Evolutionary conservation across 768 basidiomycete genomes (phyloP), one percentile per base, ranked within the genome.

Genomic region (Panaeolus cyanescens): DNA sequence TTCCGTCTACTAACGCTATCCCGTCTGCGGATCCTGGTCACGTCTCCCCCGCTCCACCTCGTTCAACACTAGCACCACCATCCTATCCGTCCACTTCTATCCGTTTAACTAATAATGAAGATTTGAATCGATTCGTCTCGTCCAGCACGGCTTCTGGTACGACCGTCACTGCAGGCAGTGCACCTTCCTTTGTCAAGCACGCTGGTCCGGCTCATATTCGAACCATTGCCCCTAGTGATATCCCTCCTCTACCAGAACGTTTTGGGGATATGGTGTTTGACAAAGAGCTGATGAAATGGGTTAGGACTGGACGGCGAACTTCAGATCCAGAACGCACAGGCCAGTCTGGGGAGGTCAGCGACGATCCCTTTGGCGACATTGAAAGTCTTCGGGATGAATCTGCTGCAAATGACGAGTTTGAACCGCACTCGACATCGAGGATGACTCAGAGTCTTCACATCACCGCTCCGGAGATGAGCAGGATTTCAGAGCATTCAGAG

Each of bases 261-360:
- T 85, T 95, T 45, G 95, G 95, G 0, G 85, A 85, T 72, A 96
- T 98, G 95, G 77, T 91, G 55, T 95, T 89, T 66, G 95, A 96
- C 76, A 87, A 82, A 66, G 83, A 83, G 37, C 81, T 86, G 76
- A 92, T 93, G 90, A 86, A 83, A 66, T 96, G 95, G 95, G 87
- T 93, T 58, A 90, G 88, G 76, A 84, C 79, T 28, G 79, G 82
- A 0, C 77, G 79, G 7, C 69, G 73, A 22, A 70, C 72, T 20
- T 66, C 68, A 57, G 70, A 67, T 33, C 62, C 59, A 65, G 77
- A 65, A 63, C 76, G 59, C 59, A 70, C 57, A 57, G 69, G 57
- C 62, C 73, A 71, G 62, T 68, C 77, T 57, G 80, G 76, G 30
- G 76, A 83, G 39, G 80, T 83, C 40, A 92, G 91, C 63, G 92